Base-by-base conservation (phyloP, 2,329 filamentous ascomycete species). In the Chaetomium olivaceum region DNA sequence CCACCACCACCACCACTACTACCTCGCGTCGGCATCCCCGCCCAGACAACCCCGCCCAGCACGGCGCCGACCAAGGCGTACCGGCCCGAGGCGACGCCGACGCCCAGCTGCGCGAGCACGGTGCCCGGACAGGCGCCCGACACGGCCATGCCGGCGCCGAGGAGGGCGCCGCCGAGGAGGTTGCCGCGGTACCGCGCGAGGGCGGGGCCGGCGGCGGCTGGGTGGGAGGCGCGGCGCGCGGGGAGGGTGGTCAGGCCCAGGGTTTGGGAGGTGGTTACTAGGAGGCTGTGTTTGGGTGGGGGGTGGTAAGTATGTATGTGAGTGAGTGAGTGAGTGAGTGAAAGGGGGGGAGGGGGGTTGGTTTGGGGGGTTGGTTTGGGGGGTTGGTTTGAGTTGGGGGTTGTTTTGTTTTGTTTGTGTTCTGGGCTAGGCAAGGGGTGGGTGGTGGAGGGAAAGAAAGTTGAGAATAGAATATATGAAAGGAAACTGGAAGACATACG, bases 111-210 rank as follows among this genome's bases (percentile, higher is more conserved):
- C 0, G 84, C 82, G 58, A 89, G 81, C 6, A 89, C 81, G 0
- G 87, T 89, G 0, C 89, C 89, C 0, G 89, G 87, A 66, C 88
- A 90, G 0, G 87, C 84, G 9, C 87, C 87, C 0, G 87, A 84
- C 19, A 90, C 76, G 6, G 85, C 82, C 87, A 91, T 89, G 63
- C 89, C 89, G n/a, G 82, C 74, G 43, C 89, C 88, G 29, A 89
- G 81, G 2, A 90, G 76, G 19, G 80, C 72, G 4, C 88, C 89
- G 63, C 89, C 89, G 69, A 89, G 70, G 56, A 90, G 75, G 73
- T 91, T 91, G 63, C 87, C 88, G 71, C 89, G 87, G 71, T 87
- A 87, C 21, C 55, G 46, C 33, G 76, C 4, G 36, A 43, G 14
- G 33, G 33, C 9, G 33, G 33, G 11, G 33, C 11, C 3, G 33